Evolutionary conservation across 768 basidiomycete genomes (phyloP).

Genomic region (Mycena galopus): DNA sequence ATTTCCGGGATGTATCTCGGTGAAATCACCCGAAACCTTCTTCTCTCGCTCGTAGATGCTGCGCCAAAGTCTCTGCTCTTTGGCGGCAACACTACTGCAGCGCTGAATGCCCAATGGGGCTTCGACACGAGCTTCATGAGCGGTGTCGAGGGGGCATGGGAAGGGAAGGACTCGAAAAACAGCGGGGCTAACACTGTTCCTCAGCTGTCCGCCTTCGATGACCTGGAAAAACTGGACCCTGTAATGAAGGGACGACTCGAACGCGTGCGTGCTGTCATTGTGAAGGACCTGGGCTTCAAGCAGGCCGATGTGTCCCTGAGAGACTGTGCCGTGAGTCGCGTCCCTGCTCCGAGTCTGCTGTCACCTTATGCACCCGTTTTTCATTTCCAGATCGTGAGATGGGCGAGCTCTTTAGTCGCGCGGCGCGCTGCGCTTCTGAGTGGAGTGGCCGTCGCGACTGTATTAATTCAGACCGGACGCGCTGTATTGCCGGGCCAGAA

Average conservation of each 20-base stretch:
- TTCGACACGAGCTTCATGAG: constrained; percentile 95
- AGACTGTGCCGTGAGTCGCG: constrained; percentile 65
- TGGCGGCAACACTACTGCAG: constrained; percentile 76
- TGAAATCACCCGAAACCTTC: constrained; percentile 89
- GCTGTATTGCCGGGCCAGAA: constrained; percentile 63
- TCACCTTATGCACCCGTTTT: constrained; percentile 53
- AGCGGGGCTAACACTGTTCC: constrained; percentile 48
- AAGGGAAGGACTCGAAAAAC: constrained; percentile 50
- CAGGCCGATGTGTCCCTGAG: constrained; percentile 66
- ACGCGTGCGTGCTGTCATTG: constrained; percentile 71
- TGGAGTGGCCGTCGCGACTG: constrained; percentile 88
- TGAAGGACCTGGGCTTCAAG: constrained; percentile 71
- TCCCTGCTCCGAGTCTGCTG: neutral
- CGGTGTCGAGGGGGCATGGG: constrained; percentile 84
- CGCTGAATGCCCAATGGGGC: constrained; percentile 92
- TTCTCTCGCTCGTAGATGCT: constrained; percentile 86
- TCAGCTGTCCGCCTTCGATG: constrained; percentile 52
- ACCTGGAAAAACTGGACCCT: constrained; percentile 44
- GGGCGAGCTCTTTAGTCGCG: constrained; percentile 84
- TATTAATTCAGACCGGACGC: constrained; percentile 84
- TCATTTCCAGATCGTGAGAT: constrained; percentile 77
- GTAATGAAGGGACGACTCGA: constrained; percentile 57
- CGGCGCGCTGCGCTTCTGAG: constrained; percentile 87
- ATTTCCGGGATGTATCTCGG: constrained; percentile 99
- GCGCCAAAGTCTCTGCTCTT: constrained; percentile 82